These are phyloP conservation scores for Ustulina deusta DNA, from an alignment of 2,329 filamentous ascomycete genomes.

Conservation along the genomic window DNA sequence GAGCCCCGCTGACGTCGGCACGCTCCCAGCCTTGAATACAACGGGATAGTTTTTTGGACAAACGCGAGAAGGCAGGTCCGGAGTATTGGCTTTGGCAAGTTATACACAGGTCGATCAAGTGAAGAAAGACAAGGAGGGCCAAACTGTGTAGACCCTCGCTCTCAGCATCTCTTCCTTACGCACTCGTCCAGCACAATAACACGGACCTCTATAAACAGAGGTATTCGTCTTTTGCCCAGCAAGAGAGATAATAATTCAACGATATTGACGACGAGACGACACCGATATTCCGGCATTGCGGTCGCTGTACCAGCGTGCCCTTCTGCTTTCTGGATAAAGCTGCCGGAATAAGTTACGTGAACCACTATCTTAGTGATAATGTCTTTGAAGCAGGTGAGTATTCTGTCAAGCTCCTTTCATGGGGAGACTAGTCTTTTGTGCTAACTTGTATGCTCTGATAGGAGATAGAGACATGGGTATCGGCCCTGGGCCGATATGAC, in stretches of 20 bases:
- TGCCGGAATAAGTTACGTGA: constrained; percentile 40
- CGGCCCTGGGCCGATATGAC: constrained; percentile 91
- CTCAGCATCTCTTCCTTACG: constrained; percentile 18
- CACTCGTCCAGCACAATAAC: constrained; percentile 11
- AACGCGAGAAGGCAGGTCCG: constrained; percentile 9
- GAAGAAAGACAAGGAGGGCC: constrained; percentile 30
- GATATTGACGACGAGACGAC: constrained; percentile 36
- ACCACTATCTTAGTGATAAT: constrained; percentile 43
- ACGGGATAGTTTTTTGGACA: constrained; percentile 8
- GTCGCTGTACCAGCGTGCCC: constrained; percentile 42
- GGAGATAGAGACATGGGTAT: constrained; percentile 99
- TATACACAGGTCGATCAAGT: constrained; percentile 19
- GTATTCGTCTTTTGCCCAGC: not conserved
- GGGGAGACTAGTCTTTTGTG: not conserved
- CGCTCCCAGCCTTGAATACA: constrained; percentile 11
- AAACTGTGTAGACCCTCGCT: constrained; percentile 28
- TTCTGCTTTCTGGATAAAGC: constrained; percentile 48
- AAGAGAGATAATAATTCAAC: constrained; percentile 10
- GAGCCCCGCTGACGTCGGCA: constrained; percentile 25
- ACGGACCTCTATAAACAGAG: constrained; percentile 12
- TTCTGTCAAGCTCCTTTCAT: not conserved
- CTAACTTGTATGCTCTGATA: constrained; percentile 52
- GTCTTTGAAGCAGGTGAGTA: constrained; percentile 53
- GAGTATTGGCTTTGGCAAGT: constrained; percentile 1
- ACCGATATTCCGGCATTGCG: constrained; percentile 24